A percentile compares a stretch with the other conserved stretches of the same genome.
Evolutionary conservation across 2,329 filamentous ascomycete genomes (phyloP).

Genomic region (Penicillium sp.): DNA sequence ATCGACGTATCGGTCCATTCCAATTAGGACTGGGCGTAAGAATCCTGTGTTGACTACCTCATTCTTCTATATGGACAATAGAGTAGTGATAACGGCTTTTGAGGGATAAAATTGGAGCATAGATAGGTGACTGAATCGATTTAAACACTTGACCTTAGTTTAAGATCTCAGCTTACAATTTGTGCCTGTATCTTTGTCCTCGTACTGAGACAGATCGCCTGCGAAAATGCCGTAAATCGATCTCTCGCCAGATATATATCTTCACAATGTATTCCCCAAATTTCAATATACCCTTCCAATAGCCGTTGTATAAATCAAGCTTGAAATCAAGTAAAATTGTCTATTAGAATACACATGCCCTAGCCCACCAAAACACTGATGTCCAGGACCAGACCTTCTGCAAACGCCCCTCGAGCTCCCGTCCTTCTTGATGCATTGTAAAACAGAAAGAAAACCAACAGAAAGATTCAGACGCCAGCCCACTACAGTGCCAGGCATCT

Average conservation of each 20-base stretch:
- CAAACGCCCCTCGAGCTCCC: conserved; percentile 20
- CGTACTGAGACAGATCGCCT: too few species aligned
- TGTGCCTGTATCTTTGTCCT: too few species aligned
- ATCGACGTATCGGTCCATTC: not conserved
- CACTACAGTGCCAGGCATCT: not conserved
- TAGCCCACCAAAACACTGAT: conserved; percentile 10
- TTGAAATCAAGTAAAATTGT: conserved; percentile 7
- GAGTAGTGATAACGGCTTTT: not conserved
- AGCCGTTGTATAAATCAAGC: not conserved
- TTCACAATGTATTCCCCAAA: not conserved
- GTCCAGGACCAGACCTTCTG: conserved; percentile 18
- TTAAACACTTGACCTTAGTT: not conserved
- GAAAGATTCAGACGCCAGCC: not conserved
- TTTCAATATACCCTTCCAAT: not conserved
- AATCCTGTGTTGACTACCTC: not conserved
- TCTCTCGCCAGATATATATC: not conserved
- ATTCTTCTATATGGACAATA: not conserved
- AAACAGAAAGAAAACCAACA: conserved; percentile 8
- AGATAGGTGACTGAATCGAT: not conserved
- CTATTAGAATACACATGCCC: conserved; percentile 22
- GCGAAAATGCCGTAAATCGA: too few species aligned
- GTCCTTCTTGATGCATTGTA: conserved; percentile 22
- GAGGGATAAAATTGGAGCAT: not conserved
- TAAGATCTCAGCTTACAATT: not conserved
- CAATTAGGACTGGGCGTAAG: not conserved